Evolutionary conservation across 495 filamentous ascomycete species (phyloP), one percentile per base, ranked within the genome.

Genomic region (Glonium stellatum): DNA sequence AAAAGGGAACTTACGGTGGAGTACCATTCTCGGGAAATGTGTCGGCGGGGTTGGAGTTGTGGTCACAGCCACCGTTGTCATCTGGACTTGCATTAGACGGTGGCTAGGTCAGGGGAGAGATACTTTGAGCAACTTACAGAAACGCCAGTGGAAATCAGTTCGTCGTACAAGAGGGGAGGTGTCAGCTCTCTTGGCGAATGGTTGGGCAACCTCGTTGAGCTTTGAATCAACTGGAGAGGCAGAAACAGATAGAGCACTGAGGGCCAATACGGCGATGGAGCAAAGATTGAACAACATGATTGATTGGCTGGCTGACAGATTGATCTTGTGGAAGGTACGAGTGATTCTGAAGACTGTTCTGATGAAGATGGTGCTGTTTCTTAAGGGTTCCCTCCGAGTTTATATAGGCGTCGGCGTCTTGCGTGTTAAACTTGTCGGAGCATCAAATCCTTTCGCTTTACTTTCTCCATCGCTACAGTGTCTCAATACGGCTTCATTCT

Each of bases 101-200:
- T 31, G 27, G 2, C 27, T 31, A 6, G 27, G 6, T 2, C 6
- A 31, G 27, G 27, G 27, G 6, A 31, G 27, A 31, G 6, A 6
- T 2, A 6, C 27, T 6, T 31, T 2, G 6, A 6, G 27, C 27
- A 31, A 6, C 27, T 31, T 6, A 31, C 27, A 48, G 44, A 48
- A 48, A 22, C 44, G 44, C 44, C 44, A 48, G 44, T 48, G 44
- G 44, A 48, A 48, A 22, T 48, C 44, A 22, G 9, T 48, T 18
- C 15, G 44, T n/a, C 22, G 18, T 8, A 48, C 1, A 22, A 12
- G 44, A 22, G 15, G 13, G 41, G 41, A 21, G 15, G 41, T 46
- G 15, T 21, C 41, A 15, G 44, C 18, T 8, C 44, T 18, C 44
- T 1, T 48, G 44, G 13, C 44, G 8, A 48, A 9, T 0, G 44